Base-by-base conservation (phyloP, 1,139 yeast genomes). In the Kodamaea sp. region DNA sequence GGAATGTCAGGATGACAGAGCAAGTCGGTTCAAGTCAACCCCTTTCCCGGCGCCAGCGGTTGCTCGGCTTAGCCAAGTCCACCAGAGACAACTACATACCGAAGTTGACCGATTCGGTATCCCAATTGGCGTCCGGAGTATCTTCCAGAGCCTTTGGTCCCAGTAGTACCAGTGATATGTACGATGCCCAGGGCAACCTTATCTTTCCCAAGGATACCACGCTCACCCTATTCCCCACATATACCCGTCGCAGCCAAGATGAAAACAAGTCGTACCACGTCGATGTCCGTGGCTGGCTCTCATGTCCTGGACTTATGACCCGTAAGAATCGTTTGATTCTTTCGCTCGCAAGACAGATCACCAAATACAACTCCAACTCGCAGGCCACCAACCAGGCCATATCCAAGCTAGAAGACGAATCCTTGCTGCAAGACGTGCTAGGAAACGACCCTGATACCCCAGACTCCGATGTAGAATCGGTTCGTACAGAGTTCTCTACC, bases 221-320 rank as follows among this genome's bases (percentile, higher is more conserved):
- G 3, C 60, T 70, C 31, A 57, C 66, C 7, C 74, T 52, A 6
- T 84, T 80, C 47, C 90, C 90, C 2, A 75, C 87, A 5, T 86
- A 83, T 54, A 73, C 88, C 0, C 61, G 83, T 14, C 48, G 44
- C 5, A 40, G 55, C 13, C 47, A 48, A 0, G 57, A 54, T 5
- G 9, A 9, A 7, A 51, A 48, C 15, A n/a, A n/a, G n/a, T 40
- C 44, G 7, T 80, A 63, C 51, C 68, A 72, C 31, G 80, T 89
- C 2, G 79, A 80, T 33, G 77, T 88, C 2, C 73, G 85, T 30
- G 96, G 96, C 3, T 77, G 84, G 75, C 70, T 87, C 7, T 78
- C 72, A 38, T 69, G 86, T 28, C 89, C 89, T 1, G 94, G 92
- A 1, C 67, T 72, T 7, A 73, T 80, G 69, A 75, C 78, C 20